Conservation (phyloP, 75 land plant species). For the Adiantum capillusveneris region DNA sequence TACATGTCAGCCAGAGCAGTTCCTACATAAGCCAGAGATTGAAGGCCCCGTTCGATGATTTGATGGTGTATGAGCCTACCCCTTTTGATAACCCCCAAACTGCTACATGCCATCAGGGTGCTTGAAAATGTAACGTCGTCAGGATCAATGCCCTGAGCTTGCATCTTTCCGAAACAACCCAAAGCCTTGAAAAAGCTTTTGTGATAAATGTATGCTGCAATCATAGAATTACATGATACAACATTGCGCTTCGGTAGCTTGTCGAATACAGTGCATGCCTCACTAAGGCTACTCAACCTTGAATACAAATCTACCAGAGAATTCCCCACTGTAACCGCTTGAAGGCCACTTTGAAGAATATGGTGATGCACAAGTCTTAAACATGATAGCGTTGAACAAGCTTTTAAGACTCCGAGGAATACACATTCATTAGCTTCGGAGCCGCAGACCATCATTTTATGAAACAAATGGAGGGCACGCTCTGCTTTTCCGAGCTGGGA, state of each 20-base stretch:
- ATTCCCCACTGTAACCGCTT: neutral
- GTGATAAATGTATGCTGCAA: constrained; percentile 41
- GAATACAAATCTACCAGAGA: constrained; percentile 4
- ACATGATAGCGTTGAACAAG: neutral
- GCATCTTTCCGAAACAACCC: constrained; percentile 36
- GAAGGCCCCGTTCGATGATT: constrained; percentile 27
- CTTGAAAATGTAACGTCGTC: constrained; percentile 45
- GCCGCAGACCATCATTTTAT: neutral
- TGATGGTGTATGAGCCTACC: constrained; percentile 49
- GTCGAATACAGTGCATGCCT: constrained; percentile 7
- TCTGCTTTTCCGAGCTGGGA: neutral
- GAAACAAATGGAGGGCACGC: neutral
- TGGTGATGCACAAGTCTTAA: neutral
- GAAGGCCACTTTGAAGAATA: neutral
- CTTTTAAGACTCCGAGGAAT: neutral
- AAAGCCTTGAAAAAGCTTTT: constrained; percentile 36
- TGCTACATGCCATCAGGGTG: constrained; percentile 36
- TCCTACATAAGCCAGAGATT: constrained; percentile 28
- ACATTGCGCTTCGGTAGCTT: constrained; percentile 16
- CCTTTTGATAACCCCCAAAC: constrained; percentile 32
- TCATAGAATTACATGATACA: constrained; percentile 44
- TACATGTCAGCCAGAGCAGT: constrained; percentile 62
- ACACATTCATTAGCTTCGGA: neutral
- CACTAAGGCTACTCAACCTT: neutral
- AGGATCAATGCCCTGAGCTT: constrained; percentile 7